Evolutionary conservation across 768 basidiomycete genomes (phyloP).

Genomic region (Pisolithus microcarpus): DNA sequence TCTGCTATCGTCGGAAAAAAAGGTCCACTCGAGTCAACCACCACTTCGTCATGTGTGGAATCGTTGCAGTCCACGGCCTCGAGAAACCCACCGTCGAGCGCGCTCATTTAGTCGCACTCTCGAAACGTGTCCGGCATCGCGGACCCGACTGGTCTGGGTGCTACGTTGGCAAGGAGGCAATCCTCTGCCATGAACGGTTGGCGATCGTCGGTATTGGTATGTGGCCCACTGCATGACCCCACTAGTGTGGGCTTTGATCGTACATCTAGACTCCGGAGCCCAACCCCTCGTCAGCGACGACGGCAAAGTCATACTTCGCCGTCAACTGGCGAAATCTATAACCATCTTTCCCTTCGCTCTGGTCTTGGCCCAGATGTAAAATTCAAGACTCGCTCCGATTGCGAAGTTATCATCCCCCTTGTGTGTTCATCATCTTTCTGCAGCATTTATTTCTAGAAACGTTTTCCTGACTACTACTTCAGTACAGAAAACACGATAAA

Average conservation of each 20-base stretch:
- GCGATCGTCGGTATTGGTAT: constrained; percentile 97
- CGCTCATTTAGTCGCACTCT: constrained; percentile 71
- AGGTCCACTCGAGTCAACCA: not conserved
- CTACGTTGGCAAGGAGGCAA: constrained; percentile 71
- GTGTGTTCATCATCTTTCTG: constrained; percentile 37
- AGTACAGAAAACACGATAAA: constrained; percentile 84
- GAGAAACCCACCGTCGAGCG: constrained; percentile 64
- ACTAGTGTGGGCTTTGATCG: not conserved
- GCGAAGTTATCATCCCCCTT: constrained; percentile 92
- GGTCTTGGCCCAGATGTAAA: constrained; percentile 55
- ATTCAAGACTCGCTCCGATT: constrained; percentile 98
- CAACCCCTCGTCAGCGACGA: constrained; percentile 89
- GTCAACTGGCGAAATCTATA: constrained; percentile 99
- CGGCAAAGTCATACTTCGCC: constrained; percentile 70
- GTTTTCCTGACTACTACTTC: not conserved
- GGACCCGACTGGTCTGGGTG: constrained; percentile 99
- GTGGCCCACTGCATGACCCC: constrained; percentile 16
- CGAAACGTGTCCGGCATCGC: constrained; percentile 85
- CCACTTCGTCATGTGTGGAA: constrained; percentile 72
- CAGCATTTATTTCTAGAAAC: not conserved
- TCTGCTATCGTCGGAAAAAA: not conserved
- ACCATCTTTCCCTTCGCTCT: constrained; percentile 78
- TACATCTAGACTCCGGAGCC: constrained; percentile 77
- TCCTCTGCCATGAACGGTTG: constrained; percentile 92
- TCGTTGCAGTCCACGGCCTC: constrained; percentile 78